phyloP scores from a whole-genome alignment of 164 flowering plant genomes.

The Paratinospora sagittata region DNA sequence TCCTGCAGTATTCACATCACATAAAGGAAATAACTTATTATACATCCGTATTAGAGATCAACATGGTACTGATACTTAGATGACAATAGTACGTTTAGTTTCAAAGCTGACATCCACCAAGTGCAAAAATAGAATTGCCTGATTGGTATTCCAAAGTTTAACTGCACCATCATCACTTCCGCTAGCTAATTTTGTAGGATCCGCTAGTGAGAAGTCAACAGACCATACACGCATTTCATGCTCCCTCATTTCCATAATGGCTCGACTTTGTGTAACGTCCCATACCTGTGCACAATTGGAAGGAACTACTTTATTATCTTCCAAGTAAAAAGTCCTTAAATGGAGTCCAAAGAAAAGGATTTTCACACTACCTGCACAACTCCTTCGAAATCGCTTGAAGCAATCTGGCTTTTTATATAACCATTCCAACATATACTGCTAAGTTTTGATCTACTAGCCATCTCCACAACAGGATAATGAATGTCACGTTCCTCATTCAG shows the following conservation, averaged over 20 bases:
- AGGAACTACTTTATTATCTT: conserved; percentile 4
- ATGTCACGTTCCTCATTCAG: conserved; percentile 71
- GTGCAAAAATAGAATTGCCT: conserved; percentile 94
- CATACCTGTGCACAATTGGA: conserved; percentile 54
- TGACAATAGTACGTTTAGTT: conserved; percentile 80
- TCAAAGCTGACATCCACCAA: conserved; percentile 92
- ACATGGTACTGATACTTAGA: conserved; percentile 31
- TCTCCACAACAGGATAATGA: conserved; percentile 95
- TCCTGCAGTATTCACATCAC: conserved; percentile 63
- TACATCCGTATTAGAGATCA: conserved; percentile 24
- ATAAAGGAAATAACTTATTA: conserved; percentile 49
- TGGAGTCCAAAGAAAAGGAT: conserved; percentile 4
- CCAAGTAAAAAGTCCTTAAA: conserved; percentile 2
- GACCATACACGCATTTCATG: conserved; percentile 97
- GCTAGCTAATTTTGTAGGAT: conserved; percentile 91
- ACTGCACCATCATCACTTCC: conserved; percentile 96
- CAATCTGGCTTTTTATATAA: conserved; percentile 94
- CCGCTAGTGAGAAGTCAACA: conserved; percentile 78
- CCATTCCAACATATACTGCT: conserved; percentile 94
- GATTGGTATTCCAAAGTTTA: conserved; percentile 99
- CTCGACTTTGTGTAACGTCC: conserved; percentile 85
- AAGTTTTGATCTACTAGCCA: conserved; percentile 76
- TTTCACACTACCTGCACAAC: conserved; percentile 74
- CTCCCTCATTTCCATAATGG: conserved; percentile 71
- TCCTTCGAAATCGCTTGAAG: conserved; percentile 97